Base-by-base conservation (phyloP, 805 yeast genomes). In the Spathaspora arborariae region DNA sequence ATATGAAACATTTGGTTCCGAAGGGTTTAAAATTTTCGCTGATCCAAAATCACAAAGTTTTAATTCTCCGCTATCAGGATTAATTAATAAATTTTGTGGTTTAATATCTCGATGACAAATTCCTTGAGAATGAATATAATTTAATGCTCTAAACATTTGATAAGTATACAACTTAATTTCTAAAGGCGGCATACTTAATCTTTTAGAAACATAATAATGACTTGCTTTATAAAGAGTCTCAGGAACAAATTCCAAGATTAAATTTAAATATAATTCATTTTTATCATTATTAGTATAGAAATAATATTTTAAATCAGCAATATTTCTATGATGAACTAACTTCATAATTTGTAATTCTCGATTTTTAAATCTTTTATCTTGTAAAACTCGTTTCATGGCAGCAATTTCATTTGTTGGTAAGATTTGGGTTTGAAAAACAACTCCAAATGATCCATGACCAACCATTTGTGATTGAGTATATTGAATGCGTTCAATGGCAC, bases 381-480 rank as follows among this genome's bases (percentile, higher is more conserved):
- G 98, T 20, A 92, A 75, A n/a, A 94, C 99, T 56, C 96, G 80
- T 67, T 94, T 94, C 62, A 94, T 89, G 43, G 99, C 99, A 16
- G 92, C 95, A 37, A 82, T 78, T 56, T 84, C 87, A 50, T 85
- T 82, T 19, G 85, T 76, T 15, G 92, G 90, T 50, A 79, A 60
- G 35, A 94, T 73, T 49, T 80, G 82, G 5, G 96, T 89, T 55
- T 88, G 94, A 63, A 89, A 90, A n/a, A 94, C 99, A 27, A 90
- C 91, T 2, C 99, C 99, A 70, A 94, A 94, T n/a, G 98, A 91
- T 9, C 99, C 99, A 66, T 88, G 95, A n/a, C 99, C 99, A 37
- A 92, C 94, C 77, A 91, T 90, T 55, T 88, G 85, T 36, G 88
- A 80, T 57, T 85, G 89, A 15, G 91, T 85, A 68, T 88, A 89